Evolutionary conservation across 169 alveolate species (phyloP), one percentile per base, ranked within the genome.

Genomic region (Cryptosporidium viatorum): DNA sequence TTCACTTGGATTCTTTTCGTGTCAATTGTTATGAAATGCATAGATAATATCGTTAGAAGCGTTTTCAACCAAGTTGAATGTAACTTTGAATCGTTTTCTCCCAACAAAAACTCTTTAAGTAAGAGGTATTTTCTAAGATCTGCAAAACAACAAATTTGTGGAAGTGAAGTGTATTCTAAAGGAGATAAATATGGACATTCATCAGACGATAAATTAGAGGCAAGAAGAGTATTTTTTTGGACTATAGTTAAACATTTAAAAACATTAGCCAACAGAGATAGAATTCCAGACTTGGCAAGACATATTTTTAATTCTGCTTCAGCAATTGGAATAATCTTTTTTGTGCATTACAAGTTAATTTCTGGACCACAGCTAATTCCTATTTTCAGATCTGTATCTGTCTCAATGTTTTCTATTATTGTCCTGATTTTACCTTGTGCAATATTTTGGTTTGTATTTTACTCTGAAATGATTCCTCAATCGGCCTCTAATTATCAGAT

Each of bases 391-490:
- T 73, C 86, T 1, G 16, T 73, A 2, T 73, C 67, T 73, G 55
- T 18, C 31, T 73, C 70, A 16, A 29, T 73, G 16, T 73, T 73
- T 73, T 31, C 70, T 21, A 33, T 73, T 33, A 33, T 73, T 1
- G 55, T 39, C 14, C 39, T 73, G 31, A 73, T 73, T 52, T 58
- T 73, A 33, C 86, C 86, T 29, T 73, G 71, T 26, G 52, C 55
- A 18, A 41, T 73, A 73, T 73, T 73, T 59, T 73, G 86, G 86
- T n/a, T 55, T 52, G 86, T 73, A 73, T 73, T 73, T 16, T 73
- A 55, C 12, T 58, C 86, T 33, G 86, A 73, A 23, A 73, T 73
- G 86, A 35, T 73, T n/a, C 86, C 86, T 33, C 37, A 23, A 31
- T 73, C 86, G 14, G 21, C 37, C 21, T n/a, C 71, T 14, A 18